Percentiles rank a stretch among this genome's conserved stretches.
phyloP scores from a whole-genome alignment of 2,329 filamentous ascomycete species.

The Monosporascus sp. region DNA sequence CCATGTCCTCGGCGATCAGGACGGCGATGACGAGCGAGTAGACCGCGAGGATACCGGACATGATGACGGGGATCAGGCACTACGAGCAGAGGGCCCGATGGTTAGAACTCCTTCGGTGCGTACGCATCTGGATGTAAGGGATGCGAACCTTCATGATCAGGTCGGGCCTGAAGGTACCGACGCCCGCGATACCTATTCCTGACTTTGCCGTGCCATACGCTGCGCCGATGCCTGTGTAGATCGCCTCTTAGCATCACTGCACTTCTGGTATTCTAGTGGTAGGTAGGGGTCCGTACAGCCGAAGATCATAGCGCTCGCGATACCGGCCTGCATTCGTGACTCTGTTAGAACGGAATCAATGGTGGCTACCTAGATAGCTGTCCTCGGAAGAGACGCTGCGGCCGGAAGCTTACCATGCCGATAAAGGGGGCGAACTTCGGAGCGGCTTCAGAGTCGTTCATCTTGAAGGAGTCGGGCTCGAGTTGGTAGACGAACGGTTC shows the following conservation, averaged over 20 bases:
- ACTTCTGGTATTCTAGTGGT: conserved; percentile 9
- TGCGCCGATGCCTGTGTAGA: conserved; percentile 57
- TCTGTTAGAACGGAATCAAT: conserved; percentile 10
- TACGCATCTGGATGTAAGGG: not conserved
- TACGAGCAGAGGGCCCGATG: conserved; percentile 26
- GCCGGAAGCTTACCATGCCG: conserved; percentile 64
- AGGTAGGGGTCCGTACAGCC: conserved; percentile 55
- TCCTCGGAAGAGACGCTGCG: too few relatives aligned
- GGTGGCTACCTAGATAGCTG: too few relatives aligned
- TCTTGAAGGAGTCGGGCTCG: conserved; percentile 24
- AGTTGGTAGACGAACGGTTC: not conserved
- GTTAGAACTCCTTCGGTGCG: conserved; percentile 9
- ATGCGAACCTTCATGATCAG: conserved; percentile 78
- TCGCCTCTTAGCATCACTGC: conserved; percentile 18
- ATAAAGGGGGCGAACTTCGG: conserved; percentile 85
- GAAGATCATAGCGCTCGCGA: conserved; percentile 78
- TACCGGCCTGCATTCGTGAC: conserved; percentile 55
- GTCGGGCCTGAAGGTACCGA: conserved; percentile 79
- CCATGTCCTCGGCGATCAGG: conserved; percentile 86
- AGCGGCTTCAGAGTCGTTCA: conserved; percentile 56
- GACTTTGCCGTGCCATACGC: conserved; percentile 87
- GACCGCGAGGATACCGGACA: conserved; percentile 98
- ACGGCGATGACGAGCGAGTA: conserved; percentile 97
- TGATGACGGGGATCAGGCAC: conserved; percentile 86
- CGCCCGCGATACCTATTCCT: conserved; percentile 80